Evolutionary conservation across 148 eudicot genomes (phyloP), one percentile per base, ranked within the genome.

Genomic region (Vaccinium darrowii): DNA sequence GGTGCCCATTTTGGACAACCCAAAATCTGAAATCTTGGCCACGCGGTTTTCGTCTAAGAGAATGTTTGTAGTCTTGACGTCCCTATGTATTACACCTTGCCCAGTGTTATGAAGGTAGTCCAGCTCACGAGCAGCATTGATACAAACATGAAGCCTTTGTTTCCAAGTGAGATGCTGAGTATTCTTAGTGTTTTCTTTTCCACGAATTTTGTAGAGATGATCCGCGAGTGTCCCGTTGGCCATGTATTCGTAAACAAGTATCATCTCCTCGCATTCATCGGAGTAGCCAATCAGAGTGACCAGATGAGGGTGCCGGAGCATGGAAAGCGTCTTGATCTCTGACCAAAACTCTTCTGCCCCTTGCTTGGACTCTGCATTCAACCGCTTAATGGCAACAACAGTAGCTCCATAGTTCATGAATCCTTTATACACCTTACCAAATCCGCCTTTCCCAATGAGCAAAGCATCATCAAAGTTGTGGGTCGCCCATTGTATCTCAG

Each of bases 1-100:
- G 2, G 36, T 33, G 36, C 36, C 74, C 23, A 79, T 73, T 51
- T 78, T 85, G 4, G 85, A 84, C 79, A 87, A 83, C 27, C 87
- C 87, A 30, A 87, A 85, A 82, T 87, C 89, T 6, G 87, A 72
- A 23, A 87, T 79, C 65, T 87, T 85, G 16, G 87, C 85, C 3
- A 51, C 87, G 78, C 67, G 82, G 5, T 81, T 78, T 5, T 77
- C 83, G 8, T 87, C 87, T 33, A 33, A 33, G 36, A 33, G 36
- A 33, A 87, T 84, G 15, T 87, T 87, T 8, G 89, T 81, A 1
- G 85, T 50, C 78, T 33, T 33, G 36, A 33, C 36, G 36, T 33
- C 36, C 36, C 36, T 33, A 1, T 33, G 36, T 33, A 33, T 87
- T 33, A 54, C 47, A 23, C 62, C 71, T 18, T 84, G 81, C 27